A percentile compares a stretch with the other conserved stretches of the same genome.
These are phyloP conservation scores for Pestalotiopsis sp. DNA, from an alignment of 2,329 filamentous ascomycete genomes.

Conservation along the genomic window DNA sequence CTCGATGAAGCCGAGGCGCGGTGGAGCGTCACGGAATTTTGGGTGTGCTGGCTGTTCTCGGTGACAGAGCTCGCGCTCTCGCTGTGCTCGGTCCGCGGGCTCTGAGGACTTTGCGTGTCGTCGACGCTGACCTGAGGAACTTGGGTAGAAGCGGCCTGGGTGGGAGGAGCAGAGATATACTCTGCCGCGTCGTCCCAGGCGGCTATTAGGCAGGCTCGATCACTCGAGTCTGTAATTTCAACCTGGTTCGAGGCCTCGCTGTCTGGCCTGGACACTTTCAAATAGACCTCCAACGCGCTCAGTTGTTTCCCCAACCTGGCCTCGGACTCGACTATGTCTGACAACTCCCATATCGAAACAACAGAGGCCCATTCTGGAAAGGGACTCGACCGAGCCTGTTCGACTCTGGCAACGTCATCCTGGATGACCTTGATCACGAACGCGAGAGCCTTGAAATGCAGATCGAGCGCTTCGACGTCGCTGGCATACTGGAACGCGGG, in stretches of 20 bases:
- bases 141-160: not conserved
- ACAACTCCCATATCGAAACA: not conserved
- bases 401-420: conserved; percentile 5
- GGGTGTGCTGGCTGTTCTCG: not conserved
- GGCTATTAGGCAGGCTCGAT: conserved; percentile 1
- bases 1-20: not conserved
- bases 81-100: not conserved
- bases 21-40: not conserved
- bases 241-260: conserved; percentile 1
- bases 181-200: conserved; percentile 12
- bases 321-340: conserved; percentile 8
- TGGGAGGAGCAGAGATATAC: not conserved
- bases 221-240: conserved; percentile 1
- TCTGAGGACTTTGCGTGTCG: not conserved
- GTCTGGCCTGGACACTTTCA: conserved; percentile 6
- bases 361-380: conserved; percentile 12
- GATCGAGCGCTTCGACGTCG: conserved; percentile 9
- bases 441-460: conserved; percentile 11
- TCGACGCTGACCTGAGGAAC: conserved; percentile 1
- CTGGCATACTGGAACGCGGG: conserved; percentile 10
- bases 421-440: conserved; percentile 12
- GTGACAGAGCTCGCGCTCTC: not conserved
- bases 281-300: conserved; percentile 11
- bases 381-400: not conserved
- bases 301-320: conserved; percentile 13